A percentile compares a stretch with the other conserved stretches of the same genome.
Conservation (phyloP, 768 basidiomycete species). For the Cantharellus anzutake region DNA sequence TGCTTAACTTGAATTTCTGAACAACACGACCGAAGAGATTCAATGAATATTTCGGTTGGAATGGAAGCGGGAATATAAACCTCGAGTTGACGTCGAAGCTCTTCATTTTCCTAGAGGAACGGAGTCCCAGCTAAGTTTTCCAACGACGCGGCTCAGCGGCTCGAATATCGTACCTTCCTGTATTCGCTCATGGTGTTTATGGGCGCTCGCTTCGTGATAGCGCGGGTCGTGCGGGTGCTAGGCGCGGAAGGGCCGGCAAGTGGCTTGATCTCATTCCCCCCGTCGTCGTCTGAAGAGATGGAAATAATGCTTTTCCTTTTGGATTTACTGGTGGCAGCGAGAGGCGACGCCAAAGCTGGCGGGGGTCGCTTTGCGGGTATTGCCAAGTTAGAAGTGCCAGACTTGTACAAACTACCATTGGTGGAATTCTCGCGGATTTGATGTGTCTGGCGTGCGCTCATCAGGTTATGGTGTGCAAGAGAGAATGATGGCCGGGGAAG, state of each 20-base stretch:
- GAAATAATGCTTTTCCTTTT: neutral
- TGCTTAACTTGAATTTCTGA: too few species aligned
- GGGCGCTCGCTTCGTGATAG: too few species aligned
- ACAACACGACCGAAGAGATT: too few species aligned
- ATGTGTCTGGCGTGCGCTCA: too few species aligned
- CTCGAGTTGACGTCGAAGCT: neutral
- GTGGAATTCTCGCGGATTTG: too few species aligned
- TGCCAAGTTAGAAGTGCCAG: too few species aligned
- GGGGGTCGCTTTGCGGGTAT: too few species aligned
- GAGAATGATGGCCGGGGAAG: too few species aligned
- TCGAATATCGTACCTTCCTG: neutral
- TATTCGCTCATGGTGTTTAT: neutral
- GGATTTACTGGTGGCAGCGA: neutral
- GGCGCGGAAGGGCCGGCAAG: neutral
- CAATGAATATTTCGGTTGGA: neutral
- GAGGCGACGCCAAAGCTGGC: too few species aligned
- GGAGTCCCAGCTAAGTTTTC: neutral
- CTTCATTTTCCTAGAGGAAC: neutral
- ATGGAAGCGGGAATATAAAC: neutral
- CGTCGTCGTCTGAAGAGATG: neutral
- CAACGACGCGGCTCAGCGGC: neutral
- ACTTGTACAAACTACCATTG: too few species aligned
- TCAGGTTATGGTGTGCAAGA: too few species aligned
- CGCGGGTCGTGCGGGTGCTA: neutral
- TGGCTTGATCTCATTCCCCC: neutral